These are phyloP conservation scores for Zostera marina DNA, from an alignment of 116 monocot species.

Conservation along the genomic window DNA sequence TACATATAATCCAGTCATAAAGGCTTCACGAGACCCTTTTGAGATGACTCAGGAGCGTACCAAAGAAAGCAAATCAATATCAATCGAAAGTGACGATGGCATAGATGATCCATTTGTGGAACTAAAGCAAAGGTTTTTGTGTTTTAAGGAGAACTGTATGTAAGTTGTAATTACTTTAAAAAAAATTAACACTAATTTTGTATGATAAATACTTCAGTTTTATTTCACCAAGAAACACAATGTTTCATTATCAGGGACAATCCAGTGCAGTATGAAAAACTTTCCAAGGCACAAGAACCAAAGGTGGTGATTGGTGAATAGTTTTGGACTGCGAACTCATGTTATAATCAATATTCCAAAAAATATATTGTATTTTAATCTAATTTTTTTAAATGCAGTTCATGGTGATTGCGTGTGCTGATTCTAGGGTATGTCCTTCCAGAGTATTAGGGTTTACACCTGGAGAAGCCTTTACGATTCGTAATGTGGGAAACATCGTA, in stretches of 20 bases:
- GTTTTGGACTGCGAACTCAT: background rate
- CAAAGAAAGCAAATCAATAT: slow-evolving; percentile 14
- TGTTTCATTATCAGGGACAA: slow-evolving; percentile 38
- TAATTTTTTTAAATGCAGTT: slow-evolving; percentile 42
- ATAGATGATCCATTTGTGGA: slow-evolving; percentile 44
- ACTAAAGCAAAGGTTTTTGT: slow-evolving; percentile 43
- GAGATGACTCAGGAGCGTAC: slow-evolving; percentile 18
- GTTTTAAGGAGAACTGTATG: slow-evolving; percentile 50
- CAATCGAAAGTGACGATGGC: slow-evolving; percentile 14
- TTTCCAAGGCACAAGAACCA: slow-evolving; percentile 66
- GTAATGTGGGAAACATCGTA: slow-evolving; percentile 90
- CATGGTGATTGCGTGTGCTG: slow-evolving; percentile 92
- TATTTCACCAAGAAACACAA: background rate
- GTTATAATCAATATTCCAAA: too few relatives aligned
- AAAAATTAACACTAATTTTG: background rate
- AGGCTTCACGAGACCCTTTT: slow-evolving; percentile 31
- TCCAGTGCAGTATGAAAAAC: slow-evolving; percentile 45
- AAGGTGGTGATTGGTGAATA: slow-evolving; percentile 36
- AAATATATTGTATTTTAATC: background rate
- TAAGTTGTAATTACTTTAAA: slow-evolving; percentile 22
- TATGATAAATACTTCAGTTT: background rate
- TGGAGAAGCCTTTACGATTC: slow-evolving; percentile 90
- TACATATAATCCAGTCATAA: slow-evolving; percentile 9
- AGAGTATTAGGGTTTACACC: slow-evolving; percentile 74
- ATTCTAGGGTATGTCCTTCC: slow-evolving; percentile 94